Conservation (phyloP, 1,139 yeast species). For the Yamadazyma sp. region DNA sequence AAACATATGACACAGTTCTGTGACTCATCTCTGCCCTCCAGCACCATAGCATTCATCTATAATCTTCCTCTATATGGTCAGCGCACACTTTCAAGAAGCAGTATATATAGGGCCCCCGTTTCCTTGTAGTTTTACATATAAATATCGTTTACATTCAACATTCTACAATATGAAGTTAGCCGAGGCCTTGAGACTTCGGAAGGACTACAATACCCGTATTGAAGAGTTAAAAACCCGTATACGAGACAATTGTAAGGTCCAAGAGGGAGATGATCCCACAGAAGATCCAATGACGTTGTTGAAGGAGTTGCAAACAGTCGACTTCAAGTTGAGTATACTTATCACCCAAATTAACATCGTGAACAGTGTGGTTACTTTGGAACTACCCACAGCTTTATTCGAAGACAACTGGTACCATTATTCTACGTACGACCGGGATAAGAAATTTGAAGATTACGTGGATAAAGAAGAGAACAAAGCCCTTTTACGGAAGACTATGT, state of each 20-base stretch:
- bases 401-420: constrained; percentile 5
- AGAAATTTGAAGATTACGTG: constrained; percentile 2
- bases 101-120: too few species aligned
- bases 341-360: constrained; percentile 14
- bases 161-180: constrained; percentile 14
- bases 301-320: constrained; percentile 7
- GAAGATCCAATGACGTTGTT: constrained; percentile 13
- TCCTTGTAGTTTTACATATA: too few species aligned
- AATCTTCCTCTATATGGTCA: too few species aligned
- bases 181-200: constrained; percentile 17
- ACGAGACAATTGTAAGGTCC: constrained; percentile 13
- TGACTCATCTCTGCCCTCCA: too few species aligned
- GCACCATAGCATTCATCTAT: too few species aligned
- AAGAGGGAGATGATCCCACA: constrained; percentile 17
- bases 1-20: too few species aligned
- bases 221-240: constrained; percentile 12
- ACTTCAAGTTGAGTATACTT: constrained; percentile 11
- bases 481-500: constrained; percentile 11
- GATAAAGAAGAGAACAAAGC: neutral
- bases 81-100: too few species aligned
- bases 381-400: constrained; percentile 9
- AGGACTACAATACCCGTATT: constrained; percentile 11
- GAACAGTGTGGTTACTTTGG: constrained; percentile 11
- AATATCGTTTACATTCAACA: neutral
- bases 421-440: neutral